Base-by-base conservation (phyloP, 495 filamentous ascomycete species). In the Melanomma pulvis-pyrius region DNA sequence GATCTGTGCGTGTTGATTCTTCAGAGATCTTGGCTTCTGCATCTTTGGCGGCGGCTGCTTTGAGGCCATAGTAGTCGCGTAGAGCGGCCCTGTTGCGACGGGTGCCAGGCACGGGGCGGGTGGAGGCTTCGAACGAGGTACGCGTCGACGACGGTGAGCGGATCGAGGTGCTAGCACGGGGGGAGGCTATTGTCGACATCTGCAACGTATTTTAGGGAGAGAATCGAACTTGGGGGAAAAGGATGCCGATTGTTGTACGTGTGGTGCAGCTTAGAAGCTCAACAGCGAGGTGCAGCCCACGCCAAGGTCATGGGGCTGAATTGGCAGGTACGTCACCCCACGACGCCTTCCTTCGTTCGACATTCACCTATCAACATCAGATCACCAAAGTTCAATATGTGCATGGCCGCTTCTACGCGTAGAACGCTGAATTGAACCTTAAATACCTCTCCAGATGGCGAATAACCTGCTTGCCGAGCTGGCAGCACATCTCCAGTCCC, bases 1-100 rank as follows among this genome's bases (percentile, higher is more conserved):
- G 32, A 17, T 63, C 63, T 8, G 67, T 63, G 9, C 65, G 59
- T 7, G 59, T 29, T 11, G 65, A 68, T 51, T 68, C 65, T 44
- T 68, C 65, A 1, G 65, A 68, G 17, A 68, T 68, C 32, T 63
- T 68, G n/a, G 57, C 47, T 11, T 69, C 60, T 28, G 60, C 36
- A 21, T 59, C 61, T 50, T 64, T 63, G 9, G 73, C 41, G 24
- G 48, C 74, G 11, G 73, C 41, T 3, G 85, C 80, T 71, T 88
- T 90, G 59, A 98, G 84, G 69, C 91, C 91, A 78, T 98, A 98
- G 81, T 97, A 98, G 70, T 96, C 92, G 62, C 94, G 88, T 17
- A 98, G 84, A 19, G 94, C 94, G 39, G 90, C 83, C 68, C 93
- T 89, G 74, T 90, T 90, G 41, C 86, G 83, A 30, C 87, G 84